Conservation (phyloP, 345 rosid genomes). For the Kernera saxatilis region DNA sequence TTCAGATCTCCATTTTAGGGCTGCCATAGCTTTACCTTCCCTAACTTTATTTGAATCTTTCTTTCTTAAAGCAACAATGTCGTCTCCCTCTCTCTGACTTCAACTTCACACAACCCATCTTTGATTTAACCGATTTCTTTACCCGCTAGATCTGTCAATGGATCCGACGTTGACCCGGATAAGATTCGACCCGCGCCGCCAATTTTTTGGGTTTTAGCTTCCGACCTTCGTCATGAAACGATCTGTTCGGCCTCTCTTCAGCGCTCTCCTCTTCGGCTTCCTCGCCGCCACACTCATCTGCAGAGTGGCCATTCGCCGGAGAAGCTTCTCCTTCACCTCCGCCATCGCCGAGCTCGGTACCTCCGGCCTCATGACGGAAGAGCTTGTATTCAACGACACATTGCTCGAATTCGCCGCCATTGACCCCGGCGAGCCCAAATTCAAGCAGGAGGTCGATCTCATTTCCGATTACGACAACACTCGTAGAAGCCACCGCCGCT, state of each 20-base stretch:
- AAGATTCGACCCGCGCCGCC: slow-evolving; percentile 26
- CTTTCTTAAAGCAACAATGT: neutral
- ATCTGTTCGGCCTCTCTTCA: slow-evolving; percentile 58
- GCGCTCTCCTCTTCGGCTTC: slow-evolving; percentile 48
- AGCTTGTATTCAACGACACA: slow-evolving; percentile 53
- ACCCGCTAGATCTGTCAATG: slow-evolving; percentile 14
- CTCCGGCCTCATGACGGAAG: slow-evolving; percentile 15
- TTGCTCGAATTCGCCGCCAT: slow-evolving; percentile 61
- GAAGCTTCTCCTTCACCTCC: slow-evolving; percentile 32
- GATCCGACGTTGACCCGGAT: slow-evolving; percentile 27
- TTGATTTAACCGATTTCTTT: neutral
- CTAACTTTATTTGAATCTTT: neutral
- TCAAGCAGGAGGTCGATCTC: slow-evolving; percentile 55
- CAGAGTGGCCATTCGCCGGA: slow-evolving; percentile 42
- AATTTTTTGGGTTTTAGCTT: slow-evolving; percentile 16
- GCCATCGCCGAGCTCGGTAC: slow-evolving; percentile 31
- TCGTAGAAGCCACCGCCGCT: slow-evolving; percentile 41
- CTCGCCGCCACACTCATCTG: slow-evolving; percentile 51
- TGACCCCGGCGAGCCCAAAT: slow-evolving; percentile 51
- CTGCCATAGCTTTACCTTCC: neutral
- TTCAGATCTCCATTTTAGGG: neutral
- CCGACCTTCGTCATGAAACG: too few species aligned
- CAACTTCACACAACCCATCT: neutral
- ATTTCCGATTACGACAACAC: slow-evolving; percentile 52
- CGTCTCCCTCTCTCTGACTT: slow-evolving; percentile 20